Conservation (phyloP, 2,329 filamentous ascomycete species). For the Zasmidium cellare region DNA sequence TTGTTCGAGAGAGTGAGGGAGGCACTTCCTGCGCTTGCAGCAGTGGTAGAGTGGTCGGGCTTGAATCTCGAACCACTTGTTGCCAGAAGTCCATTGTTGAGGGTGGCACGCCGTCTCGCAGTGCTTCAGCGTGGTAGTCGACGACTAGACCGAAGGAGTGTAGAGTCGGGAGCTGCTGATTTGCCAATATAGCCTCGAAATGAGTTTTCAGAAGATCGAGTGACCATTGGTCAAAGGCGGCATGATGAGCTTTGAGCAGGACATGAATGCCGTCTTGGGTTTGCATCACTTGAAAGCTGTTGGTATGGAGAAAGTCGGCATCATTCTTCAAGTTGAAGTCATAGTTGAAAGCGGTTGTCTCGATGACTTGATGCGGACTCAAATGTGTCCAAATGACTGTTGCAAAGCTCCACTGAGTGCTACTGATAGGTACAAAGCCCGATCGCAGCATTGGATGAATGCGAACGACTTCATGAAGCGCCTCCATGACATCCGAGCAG, state of each 20-base stretch:
- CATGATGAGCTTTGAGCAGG: slow-evolving; percentile 71
- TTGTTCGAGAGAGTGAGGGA: slow-evolving; percentile 19
- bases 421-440: slow-evolving; percentile 63
- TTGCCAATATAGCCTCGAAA: slow-evolving; percentile 54
- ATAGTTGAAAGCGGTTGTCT: slow-evolving; percentile 15
- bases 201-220: slow-evolving; percentile 71
- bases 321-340: slow-evolving; percentile 22
- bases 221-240: slow-evolving; percentile 92
- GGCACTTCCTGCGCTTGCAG: slow-evolving; percentile 46
- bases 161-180: slow-evolving; percentile 37
- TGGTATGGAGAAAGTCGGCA: slow-evolving; percentile 56
- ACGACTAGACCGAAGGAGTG: slow-evolving; percentile 65
- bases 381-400: slow-evolving; percentile 65
- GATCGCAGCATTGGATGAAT: slow-evolving; percentile 70
- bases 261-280: slow-evolving; percentile 30
- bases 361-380: slow-evolving; percentile 30
- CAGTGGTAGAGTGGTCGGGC: slow-evolving; percentile 58
- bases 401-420: slow-evolving; percentile 51
- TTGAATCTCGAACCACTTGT: slow-evolving; percentile 60
- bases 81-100: slow-evolving; percentile 68
- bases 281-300: slow-evolving; percentile 59
- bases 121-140: slow-evolving; percentile 43
- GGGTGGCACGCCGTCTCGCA: slow-evolving; percentile 30
- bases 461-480: slow-evolving; percentile 52
- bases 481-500: slow-evolving; percentile 28